phyloP scores from a whole-genome alignment of 768 basidiomycete genomes.

The Russula sp. region DNA sequence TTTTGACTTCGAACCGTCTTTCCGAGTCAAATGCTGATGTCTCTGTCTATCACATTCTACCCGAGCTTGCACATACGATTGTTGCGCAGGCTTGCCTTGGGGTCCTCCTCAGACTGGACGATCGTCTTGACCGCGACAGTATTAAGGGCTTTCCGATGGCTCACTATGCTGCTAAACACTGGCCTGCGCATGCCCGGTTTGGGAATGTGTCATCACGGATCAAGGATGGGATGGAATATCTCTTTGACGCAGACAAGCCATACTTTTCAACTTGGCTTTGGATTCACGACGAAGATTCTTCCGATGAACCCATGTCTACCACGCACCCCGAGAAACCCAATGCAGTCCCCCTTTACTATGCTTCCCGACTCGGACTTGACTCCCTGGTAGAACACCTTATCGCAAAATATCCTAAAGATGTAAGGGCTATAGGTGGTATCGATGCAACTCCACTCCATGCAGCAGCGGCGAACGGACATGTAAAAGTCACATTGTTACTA shows the following conservation, averaged over 20 bases:
- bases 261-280: neutral
- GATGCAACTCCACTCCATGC: neutral
- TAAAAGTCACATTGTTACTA: neutral
- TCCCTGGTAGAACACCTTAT: neutral
- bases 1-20: neutral
- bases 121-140: neutral
- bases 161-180: neutral
- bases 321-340: neutral
- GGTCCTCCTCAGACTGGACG: neutral
- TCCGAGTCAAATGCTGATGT: neutral
- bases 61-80: neutral
- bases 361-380: neutral
- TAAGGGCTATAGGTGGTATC: neutral
- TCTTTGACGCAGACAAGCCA: neutral
- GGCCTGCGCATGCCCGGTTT: neutral
- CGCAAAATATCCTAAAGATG: neutral
- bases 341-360: neutral
- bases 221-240: neutral
- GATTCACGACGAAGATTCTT: neutral
- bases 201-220: neutral
- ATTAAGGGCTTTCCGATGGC: neutral
- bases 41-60: neutral
- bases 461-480: neutral
- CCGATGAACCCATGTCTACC: no score
- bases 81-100: neutral